These are phyloP conservation scores for Pholiota microspora DNA, from an alignment of 768 basidiomycete species.

Conservation along the genomic window DNA sequence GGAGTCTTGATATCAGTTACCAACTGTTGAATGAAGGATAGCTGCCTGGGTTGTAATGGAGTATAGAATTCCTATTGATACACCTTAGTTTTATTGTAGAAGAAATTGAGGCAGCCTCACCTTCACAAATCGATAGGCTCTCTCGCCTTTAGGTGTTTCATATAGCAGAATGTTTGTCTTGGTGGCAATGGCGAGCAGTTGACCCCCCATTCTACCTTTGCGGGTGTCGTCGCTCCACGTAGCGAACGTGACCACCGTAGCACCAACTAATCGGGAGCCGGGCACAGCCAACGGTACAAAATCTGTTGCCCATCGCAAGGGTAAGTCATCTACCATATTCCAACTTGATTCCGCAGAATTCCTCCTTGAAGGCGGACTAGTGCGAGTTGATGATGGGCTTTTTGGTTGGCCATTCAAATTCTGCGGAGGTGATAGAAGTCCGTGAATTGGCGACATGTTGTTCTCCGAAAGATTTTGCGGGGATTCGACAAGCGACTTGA, in stretches of 20 bases:
- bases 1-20: slow-evolving; percentile 47
- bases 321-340: slow-evolving; percentile 75
- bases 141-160: slow-evolving; percentile 79
- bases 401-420: slow-evolving; percentile 3
- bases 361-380: slow-evolving; percentile 29
- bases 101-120: slow-evolving; percentile 31
- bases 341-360: slow-evolving; percentile 51
- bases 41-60: slow-evolving; percentile 61
- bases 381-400: slow-evolving; percentile 32
- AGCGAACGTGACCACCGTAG: slow-evolving; percentile 63
- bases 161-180: slow-evolving; percentile 73
- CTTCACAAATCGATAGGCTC: slow-evolving; percentile 82
- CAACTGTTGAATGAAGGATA: slow-evolving; percentile 70
- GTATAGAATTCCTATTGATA: slow-evolving; percentile 76
- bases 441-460: neutral
- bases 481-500: slow-evolving; percentile 56
- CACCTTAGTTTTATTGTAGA: neutral
- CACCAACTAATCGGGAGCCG: slow-evolving; percentile 59
- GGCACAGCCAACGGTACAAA: slow-evolving; percentile 73
- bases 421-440: neutral
- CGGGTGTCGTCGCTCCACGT: slow-evolving; percentile 62
- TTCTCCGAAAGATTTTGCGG: slow-evolving; percentile 5
- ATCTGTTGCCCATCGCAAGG: slow-evolving; percentile 85
- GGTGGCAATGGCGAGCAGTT: slow-evolving; percentile 72
- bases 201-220: slow-evolving; percentile 40